Evolutionary conservation across 495 filamentous ascomycete species (phyloP).

Genomic region (Lophiostoma macrostomum): DNA sequence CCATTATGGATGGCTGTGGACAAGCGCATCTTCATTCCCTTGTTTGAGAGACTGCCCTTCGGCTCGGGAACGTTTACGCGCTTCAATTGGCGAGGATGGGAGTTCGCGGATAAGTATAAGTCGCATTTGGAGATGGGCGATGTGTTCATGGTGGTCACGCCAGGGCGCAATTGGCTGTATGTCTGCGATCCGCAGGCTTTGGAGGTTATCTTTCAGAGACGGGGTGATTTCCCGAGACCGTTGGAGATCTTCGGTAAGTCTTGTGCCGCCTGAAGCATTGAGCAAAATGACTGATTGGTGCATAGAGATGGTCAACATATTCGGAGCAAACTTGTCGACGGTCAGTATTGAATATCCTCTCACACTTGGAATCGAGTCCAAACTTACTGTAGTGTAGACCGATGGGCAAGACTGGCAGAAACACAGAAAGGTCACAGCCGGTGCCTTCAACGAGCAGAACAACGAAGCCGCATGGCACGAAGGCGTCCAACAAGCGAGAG

Average conservation of each 20-base stretch:
- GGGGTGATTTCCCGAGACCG: constrained; percentile 20
- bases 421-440: constrained; percentile 42
- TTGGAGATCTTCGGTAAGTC: too few species aligned
- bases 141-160: constrained; percentile 27
- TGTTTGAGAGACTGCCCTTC: constrained; percentile 20
- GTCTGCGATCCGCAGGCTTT: constrained; percentile 17
- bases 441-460: constrained; percentile 47
- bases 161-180: constrained; percentile 32
- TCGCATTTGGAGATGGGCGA: constrained; percentile 29
- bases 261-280: too few species aligned
- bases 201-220: constrained; percentile 10
- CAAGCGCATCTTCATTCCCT: constrained; percentile 14
- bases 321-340: constrained; percentile 42
- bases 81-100: constrained; percentile 27
- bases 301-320: constrained; percentile 40
- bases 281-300: too few species aligned
- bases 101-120: constrained; percentile 25
- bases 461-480: constrained; percentile 46
- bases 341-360: constrained; percentile 19
- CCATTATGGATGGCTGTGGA: constrained; percentile 34
- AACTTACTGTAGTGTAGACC: too few species aligned
- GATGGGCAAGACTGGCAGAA: constrained; percentile 44
- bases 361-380: too few species aligned
- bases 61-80: constrained; percentile 14
- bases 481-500: constrained; percentile 40